Evolutionary conservation across 805 yeast species (phyloP), one percentile per base, ranked within the genome.

Genomic region (Ogataea pignaliae): DNA sequence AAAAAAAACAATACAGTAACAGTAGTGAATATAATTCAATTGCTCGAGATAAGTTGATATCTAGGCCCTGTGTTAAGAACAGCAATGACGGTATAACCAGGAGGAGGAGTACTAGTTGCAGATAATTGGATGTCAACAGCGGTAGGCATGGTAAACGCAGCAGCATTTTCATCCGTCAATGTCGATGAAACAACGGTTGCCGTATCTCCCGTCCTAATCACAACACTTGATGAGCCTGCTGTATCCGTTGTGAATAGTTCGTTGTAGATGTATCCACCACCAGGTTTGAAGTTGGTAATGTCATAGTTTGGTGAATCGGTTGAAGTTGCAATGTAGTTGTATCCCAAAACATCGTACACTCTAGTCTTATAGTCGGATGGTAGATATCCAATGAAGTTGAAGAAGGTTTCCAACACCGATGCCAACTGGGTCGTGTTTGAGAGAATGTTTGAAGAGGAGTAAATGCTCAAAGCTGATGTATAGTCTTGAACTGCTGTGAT

Each of bases 261-360:
- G 3, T 31, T 31, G 30, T 31, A 39, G 11, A 39, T 17, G 18
- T 31, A 39, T 4, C 41, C 41, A 10, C 10, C 36, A 18, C 36
- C 41, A 5, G 41, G 10, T 12, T 4, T 11, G 26, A 31, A 39
- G n/a, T 39, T 18, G 6, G 3, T 13, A 16, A 39, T 39, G 8
- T n/a, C 21, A 32, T 11, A 39, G 2, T 1, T 10, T 11, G 11
- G 10, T 11, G 11, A 5, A 12, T 15, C 34, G 3, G 44, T 44
- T 12, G 34, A 3, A 8, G 39, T 39, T 6, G 44, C 44, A 14
- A 44, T 33, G 28, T 44, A 44, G 8, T 29, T 29, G 13, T 33
- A 36, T 10, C 47, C 47, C n/a, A 44, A 21, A 2, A 41, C 15
- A 17, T 44, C 47, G 8, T 33, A 37, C 12, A 40, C 10, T 34